These are phyloP conservation scores for Casuarina cunninghamiana DNA, from an alignment of 306 rosid species.

Conservation along the genomic window DNA sequence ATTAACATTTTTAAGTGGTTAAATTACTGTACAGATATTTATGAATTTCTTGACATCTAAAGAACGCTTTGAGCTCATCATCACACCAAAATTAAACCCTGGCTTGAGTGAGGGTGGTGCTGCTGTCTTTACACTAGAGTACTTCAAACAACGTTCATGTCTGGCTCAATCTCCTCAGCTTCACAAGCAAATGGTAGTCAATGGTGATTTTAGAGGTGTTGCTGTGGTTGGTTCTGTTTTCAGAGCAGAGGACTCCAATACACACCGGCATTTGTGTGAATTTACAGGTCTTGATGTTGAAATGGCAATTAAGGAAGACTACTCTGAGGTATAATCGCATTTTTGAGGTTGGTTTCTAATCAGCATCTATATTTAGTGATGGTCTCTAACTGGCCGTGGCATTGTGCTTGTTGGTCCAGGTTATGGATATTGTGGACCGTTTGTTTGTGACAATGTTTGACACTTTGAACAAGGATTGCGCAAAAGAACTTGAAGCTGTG, in stretches of 20 bases:
- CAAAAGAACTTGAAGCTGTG: constrained; percentile 78
- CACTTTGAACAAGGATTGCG: constrained; percentile 60
- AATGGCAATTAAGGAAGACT: constrained; percentile 79
- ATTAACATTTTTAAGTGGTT: constrained; percentile 7
- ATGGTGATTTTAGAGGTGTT: constrained; percentile 83
- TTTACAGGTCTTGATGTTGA: constrained; percentile 93
- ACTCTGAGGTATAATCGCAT: constrained; percentile 66
- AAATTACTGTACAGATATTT: constrained; percentile 51
- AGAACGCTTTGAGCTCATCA: constrained; percentile 57
- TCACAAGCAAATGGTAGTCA: constrained; percentile 91
- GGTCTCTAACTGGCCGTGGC: constrained; percentile 17
- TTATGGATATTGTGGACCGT: constrained; percentile 74
- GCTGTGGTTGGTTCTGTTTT: constrained; percentile 89
- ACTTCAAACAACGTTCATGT: constrained; percentile 86
- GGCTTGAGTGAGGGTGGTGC: constrained; percentile 99
- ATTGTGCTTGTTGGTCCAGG: constrained; percentile 49
- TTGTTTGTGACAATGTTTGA: constrained; percentile 81
- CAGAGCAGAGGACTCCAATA: constrained; percentile 86
- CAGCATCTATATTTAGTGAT: constrained; percentile 11
- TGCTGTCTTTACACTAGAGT: constrained; percentile 80
- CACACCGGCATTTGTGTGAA: constrained; percentile 93
- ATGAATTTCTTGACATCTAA: constrained; percentile 59
- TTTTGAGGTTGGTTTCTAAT: background rate
- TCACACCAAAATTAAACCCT: constrained; percentile 81
- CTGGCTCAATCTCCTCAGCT: constrained; percentile 98